A percentile compares a stretch with the other conserved stretches of the same genome.
phyloP scores from a whole-genome alignment of 768 basidiomycete species.

The Pulveroboletus sp. region DNA sequence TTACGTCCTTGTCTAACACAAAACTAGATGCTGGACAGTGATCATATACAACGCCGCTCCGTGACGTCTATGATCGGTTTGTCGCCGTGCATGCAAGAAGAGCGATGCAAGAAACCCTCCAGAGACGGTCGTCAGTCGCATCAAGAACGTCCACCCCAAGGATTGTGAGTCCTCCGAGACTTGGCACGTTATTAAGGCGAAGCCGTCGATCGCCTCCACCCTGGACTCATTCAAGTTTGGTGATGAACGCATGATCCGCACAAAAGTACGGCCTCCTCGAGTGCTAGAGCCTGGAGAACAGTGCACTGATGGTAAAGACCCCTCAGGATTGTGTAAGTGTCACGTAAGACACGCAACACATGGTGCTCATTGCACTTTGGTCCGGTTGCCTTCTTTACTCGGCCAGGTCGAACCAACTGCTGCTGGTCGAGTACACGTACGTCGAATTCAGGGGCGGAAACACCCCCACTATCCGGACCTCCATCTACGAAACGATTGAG shows the following conservation, averaged over 20 bases:
- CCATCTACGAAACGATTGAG: too few relatives aligned
- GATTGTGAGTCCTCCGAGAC: conserved; percentile 36
- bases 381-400: conserved; percentile 54
- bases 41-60: conserved; percentile 64
- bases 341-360: background rate
- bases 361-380: conserved; percentile 23
- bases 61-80: conserved; percentile 63
- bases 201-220: conserved; percentile 63
- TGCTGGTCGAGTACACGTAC: conserved; percentile 70
- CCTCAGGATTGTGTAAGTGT: conserved; percentile 43
- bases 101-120: conserved; percentile 53
- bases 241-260: conserved; percentile 61
- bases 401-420: conserved; percentile 44
- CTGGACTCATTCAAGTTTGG: conserved; percentile 56
- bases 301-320: conserved; percentile 58
- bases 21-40: conserved; percentile 71
- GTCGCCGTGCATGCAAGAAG: conserved; percentile 64
- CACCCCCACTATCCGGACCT: conserved; percentile 55
- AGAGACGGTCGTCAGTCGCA: conserved; percentile 32
- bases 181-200: conserved; percentile 46
- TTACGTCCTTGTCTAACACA: too few relatives aligned
- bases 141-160: conserved; percentile 21
- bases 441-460: conserved; percentile 61
- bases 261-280: conserved; percentile 57
- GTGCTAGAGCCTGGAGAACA: conserved; percentile 64